Evolutionary conservation across 805 yeast genomes (phyloP).

Genomic region (Jamesozyma jinghongensis): DNA sequence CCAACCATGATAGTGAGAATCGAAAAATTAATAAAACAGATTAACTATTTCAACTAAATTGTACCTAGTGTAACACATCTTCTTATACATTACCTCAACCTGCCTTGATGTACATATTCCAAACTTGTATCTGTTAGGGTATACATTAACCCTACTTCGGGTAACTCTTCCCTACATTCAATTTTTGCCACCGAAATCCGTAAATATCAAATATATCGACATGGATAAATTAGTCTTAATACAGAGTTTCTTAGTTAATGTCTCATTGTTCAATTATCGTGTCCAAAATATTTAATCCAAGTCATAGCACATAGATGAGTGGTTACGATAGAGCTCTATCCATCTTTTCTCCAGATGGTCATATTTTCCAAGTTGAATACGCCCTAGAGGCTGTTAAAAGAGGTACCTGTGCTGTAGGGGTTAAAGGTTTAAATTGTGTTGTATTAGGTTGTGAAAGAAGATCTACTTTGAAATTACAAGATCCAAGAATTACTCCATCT

Average conservation of each 20-base stretch:
- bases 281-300: not conserved
- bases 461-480: constrained; percentile 89
- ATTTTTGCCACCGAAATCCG: not conserved
- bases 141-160: too few relatives aligned
- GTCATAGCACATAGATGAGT: constrained; percentile 52
- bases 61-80: too few relatives aligned
- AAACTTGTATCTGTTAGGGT: too few relatives aligned
- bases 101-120: too few relatives aligned
- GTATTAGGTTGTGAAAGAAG: constrained; percentile 96
- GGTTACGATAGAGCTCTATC: constrained; percentile 99
- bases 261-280: too few relatives aligned
- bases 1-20: too few relatives aligned
- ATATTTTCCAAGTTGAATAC: constrained; percentile 96
- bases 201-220: not conserved
- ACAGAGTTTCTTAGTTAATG: not conserved
- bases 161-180: not conserved
- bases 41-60: too few relatives aligned
- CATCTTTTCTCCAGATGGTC: constrained; percentile 98
- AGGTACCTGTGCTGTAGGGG: constrained; percentile 97
- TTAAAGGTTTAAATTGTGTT: constrained; percentile 80
- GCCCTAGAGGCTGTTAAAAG: constrained; percentile 96
- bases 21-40: too few relatives aligned
- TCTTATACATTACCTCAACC: too few relatives aligned
- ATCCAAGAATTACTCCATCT: constrained; percentile 91
- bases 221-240: not conserved